Evolutionary conservation across 768 basidiomycete species (phyloP).

Genomic region (Xanthoconium purpureum): DNA sequence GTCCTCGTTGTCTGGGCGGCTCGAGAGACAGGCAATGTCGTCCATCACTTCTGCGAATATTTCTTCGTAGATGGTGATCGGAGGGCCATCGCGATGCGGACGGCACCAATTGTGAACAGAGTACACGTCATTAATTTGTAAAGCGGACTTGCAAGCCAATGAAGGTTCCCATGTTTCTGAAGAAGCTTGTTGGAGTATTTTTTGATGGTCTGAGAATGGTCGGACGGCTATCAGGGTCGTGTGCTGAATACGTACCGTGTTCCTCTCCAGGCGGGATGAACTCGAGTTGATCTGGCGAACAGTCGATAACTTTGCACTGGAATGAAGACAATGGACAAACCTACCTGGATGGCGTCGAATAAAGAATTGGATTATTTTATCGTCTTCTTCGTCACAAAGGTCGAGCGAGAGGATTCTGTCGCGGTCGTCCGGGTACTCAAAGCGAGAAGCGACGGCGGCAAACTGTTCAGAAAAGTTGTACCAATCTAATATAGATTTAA

Average conservation of each 20-base stretch:
- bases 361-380: neutral
- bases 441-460: no score
- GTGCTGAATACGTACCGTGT: neutral
- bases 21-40: neutral
- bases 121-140: neutral
- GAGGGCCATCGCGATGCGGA: neutral
- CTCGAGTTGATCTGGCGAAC: neutral
- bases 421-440: no score
- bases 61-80: neutral
- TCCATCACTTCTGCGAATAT: neutral
- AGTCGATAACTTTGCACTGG: neutral
- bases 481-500: no score
- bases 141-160: no score
- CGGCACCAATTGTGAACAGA: neutral
- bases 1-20: neutral
- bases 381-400: neutral
- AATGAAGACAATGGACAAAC: neutral
- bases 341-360: neutral
- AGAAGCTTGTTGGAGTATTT: neutral
- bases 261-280: neutral
- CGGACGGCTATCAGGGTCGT: neutral
- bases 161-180: neutral
- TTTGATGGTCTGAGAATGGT: neutral
- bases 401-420: no score
- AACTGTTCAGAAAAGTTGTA: no score